Evolutionary conservation across 129 eudicot genomes (phyloP).

Genomic region (Flaveria bidentis): DNA sequence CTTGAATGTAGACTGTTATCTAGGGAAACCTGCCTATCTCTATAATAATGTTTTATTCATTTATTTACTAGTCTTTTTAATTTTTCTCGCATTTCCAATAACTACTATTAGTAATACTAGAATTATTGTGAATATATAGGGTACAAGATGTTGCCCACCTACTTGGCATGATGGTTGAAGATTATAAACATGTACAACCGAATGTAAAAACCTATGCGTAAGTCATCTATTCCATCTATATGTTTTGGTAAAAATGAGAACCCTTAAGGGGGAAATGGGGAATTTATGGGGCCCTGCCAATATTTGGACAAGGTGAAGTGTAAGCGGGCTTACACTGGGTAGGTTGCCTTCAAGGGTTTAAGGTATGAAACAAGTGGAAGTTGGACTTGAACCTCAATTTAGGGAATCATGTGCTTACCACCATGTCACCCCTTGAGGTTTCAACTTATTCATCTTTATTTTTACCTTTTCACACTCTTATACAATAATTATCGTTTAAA

Average conservation of each 20-base stretch:
- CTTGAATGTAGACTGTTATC: background rate
- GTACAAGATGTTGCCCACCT: conserved; percentile 96
- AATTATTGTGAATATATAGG: conserved; percentile 45
- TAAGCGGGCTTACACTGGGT: too few species aligned
- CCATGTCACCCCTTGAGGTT: background rate
- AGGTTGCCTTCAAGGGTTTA: background rate
- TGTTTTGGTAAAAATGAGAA: background rate
- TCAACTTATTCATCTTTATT: background rate
- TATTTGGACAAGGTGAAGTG: too few species aligned
- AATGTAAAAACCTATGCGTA: conserved; percentile 94
- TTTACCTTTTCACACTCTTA: background rate
- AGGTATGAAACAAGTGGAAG: background rate
- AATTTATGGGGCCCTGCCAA: too few species aligned
- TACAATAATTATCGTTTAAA: background rate
- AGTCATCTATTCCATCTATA: conserved; percentile 33
- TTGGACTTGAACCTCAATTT: background rate
- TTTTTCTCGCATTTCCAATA: background rate
- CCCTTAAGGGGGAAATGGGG: background rate
- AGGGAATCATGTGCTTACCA: background rate
- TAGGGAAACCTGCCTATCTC: background rate
- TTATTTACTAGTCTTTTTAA: background rate
- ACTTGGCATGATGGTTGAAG: conserved; percentile 98
- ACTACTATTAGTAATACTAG: background rate
- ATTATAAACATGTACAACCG: conserved; percentile 80
- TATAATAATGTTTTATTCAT: background rate